Evolutionary conservation across 805 yeast genomes (phyloP).

Genomic region (Millerago galiae): DNA sequence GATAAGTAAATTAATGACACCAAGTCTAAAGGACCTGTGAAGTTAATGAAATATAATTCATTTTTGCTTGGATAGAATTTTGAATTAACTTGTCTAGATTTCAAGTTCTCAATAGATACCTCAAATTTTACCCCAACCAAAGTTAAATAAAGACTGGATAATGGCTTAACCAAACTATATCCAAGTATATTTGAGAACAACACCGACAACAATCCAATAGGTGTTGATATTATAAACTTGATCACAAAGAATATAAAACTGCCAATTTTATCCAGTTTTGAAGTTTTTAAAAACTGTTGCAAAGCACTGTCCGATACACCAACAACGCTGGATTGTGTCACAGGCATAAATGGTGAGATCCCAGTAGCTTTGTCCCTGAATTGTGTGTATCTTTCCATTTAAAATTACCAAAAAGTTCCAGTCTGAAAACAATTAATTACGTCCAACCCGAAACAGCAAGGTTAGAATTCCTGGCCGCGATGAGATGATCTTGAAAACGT

Average conservation of each 20-base stretch:
- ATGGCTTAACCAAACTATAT: background rate
- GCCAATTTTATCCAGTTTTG: slow-evolving; percentile 3
- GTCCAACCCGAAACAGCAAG: background rate
- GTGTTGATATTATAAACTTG: slow-evolving; percentile 13
- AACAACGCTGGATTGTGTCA: slow-evolving; percentile 22
- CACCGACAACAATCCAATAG: slow-evolving; percentile 23
- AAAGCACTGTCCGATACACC: slow-evolving; percentile 9
- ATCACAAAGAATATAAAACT: slow-evolving; percentile 21
- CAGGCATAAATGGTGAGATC: slow-evolving; percentile 82
- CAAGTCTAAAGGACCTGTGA: slow-evolving; percentile 41
- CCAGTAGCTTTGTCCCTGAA: slow-evolving; percentile 93
- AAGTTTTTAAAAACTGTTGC: slow-evolving; percentile 1
- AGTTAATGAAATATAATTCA: slow-evolving; percentile 42
- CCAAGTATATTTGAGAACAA: slow-evolving; percentile 5
- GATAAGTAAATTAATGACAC: slow-evolving; percentile 28
- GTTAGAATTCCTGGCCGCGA: background rate
- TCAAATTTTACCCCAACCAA: slow-evolving; percentile 17
- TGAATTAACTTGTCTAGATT: slow-evolving; percentile 9
- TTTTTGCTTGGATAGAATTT: slow-evolving; percentile 30
- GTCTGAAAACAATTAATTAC: too few species aligned
- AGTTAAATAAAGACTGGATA: slow-evolving; percentile 14
- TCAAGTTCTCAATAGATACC: slow-evolving; percentile 17
- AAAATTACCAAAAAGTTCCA: background rate
- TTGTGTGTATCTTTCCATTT: slow-evolving; percentile 78
- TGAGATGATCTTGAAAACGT: background rate